Conservation (phyloP, 768 basidiomycete species). For the Asterophora parasitica region DNA sequence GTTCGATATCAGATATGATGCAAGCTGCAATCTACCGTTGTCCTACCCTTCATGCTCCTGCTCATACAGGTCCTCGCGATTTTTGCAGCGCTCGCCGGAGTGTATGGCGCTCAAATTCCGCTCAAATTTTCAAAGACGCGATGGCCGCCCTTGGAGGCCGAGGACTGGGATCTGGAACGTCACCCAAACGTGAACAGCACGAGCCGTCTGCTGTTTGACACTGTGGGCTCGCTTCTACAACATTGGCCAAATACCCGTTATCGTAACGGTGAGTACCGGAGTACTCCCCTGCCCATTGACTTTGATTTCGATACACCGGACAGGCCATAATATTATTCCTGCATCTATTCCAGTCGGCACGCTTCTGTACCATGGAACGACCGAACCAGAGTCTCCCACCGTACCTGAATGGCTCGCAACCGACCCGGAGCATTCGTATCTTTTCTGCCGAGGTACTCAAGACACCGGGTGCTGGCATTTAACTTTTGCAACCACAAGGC, state of each 20-base stretch:
- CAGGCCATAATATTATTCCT: conserved; percentile 11
- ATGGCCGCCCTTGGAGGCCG: conserved; percentile 2
- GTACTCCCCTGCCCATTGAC: neutral
- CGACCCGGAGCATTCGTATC: conserved; percentile 35
- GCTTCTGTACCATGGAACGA: conserved; percentile 33
- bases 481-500: conserved; percentile 31
- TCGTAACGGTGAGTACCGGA: conserved; percentile 26
- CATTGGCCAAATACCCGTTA: conserved; percentile 34
- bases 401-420: conserved; percentile 33
- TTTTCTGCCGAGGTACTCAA: conserved; percentile 29
- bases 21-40: too few relatives aligned
- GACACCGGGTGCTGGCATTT: conserved; percentile 33
- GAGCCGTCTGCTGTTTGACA: conserved; percentile 29
- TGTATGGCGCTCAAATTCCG: conserved; percentile 6
- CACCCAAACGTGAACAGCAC: conserved; percentile 14
- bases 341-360: conserved; percentile 22
- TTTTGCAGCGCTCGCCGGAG: neutral
- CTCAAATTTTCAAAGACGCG: neutral
- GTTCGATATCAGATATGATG: too few relatives aligned
- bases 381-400: conserved; percentile 20
- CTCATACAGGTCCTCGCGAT: neutral
- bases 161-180: conserved; percentile 11
- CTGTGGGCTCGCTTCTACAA: conserved; percentile 29
- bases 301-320: neutral
- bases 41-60: neutral